Base-by-base conservation (phyloP, 2,329 filamentous ascomycete genomes). In the Ascochyta koolunga region DNA sequence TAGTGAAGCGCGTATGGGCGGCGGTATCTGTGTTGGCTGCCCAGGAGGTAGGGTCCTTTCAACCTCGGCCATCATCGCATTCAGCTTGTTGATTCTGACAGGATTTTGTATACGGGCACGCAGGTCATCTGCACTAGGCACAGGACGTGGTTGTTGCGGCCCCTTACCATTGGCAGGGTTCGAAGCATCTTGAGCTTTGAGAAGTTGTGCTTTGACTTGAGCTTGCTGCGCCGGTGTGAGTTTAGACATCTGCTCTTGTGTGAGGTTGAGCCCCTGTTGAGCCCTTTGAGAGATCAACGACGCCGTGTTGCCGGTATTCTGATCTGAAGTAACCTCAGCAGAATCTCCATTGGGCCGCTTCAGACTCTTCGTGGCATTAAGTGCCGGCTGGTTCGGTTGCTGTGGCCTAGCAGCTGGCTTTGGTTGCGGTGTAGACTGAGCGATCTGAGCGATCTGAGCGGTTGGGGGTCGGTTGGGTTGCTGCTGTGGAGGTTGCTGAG, bases 341-440 rank as follows among this genome's bases (percentile, higher is more conserved):
- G 74, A 65, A 59, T 80, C 78, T 19, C 79, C 78, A 46, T 71
- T 77, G 9, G 72, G 68, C 31, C 74, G 67, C 61, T 76, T 77
- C 16, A 69, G 67, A 48, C 63, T 68, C 29, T 42, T 56, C 16
- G 60, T 22, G 32, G 59, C 61, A 41, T 59, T 66, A 16, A 61
- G 52, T 21, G 51, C 33, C 13, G 63, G 31, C 54, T 70, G 68
- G 24, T 64, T 50, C 29, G 61, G 60, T 19, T 61, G 54, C 22
- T 55, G 61, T 51, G 65, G 68, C 18, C 46, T 42, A 4, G 33
- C 44, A 36, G 61, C 71, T 41, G 57, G 52, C 32, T 64, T 57
- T 44, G 61, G 53, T 45, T 65, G 60, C 13, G 56, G 33, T 25
- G 40, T 35, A 19, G 45, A 9, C 10, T 45, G 51, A 44, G 51